Evolutionary conservation across 306 rosid species (phyloP).

Genomic region (Ochetophila trinervis): DNA sequence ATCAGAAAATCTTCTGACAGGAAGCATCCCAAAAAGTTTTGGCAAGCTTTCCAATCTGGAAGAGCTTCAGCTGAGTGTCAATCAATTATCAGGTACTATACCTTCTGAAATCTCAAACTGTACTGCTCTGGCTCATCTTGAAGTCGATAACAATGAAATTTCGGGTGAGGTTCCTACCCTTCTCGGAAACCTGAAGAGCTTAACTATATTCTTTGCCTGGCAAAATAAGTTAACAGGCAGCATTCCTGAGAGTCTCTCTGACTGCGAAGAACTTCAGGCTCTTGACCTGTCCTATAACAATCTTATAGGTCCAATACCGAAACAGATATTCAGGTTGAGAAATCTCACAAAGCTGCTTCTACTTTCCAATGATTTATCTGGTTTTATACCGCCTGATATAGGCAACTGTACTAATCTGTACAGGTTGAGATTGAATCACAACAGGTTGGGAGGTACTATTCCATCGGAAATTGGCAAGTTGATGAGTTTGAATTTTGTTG

Average conservation of each 20-base stretch:
- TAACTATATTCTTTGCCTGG: conserved; percentile 75
- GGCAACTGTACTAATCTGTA: conserved; percentile 70
- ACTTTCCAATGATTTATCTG: conserved; percentile 70
- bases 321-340: conserved; percentile 47
- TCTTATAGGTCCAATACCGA: conserved; percentile 62
- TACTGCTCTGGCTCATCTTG: conserved; percentile 55
- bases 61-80: conserved; percentile 80
- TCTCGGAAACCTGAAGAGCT: conserved; percentile 67
- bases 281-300: conserved; percentile 76
- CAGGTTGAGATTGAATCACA: conserved; percentile 61
- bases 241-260: conserved; percentile 67
- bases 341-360: conserved; percentile 67
- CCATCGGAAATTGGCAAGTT: conserved; percentile 73
- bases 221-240: conserved; percentile 62
- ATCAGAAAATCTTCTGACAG: conserved; percentile 68
- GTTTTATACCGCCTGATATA: conserved; percentile 70
- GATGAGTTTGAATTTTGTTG: conserved; percentile 58
- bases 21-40: conserved; percentile 63
- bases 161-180: conserved; percentile 61
- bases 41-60: conserved; percentile 58
- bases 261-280: conserved; percentile 59
- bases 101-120: conserved; percentile 72
- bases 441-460: conserved; percentile 57
- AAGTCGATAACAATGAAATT: conserved; percentile 73
- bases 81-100: conserved; percentile 58